phyloP scores from a whole-genome alignment of 179 eudicot genomes.

The Actinidia arguta region DNA sequence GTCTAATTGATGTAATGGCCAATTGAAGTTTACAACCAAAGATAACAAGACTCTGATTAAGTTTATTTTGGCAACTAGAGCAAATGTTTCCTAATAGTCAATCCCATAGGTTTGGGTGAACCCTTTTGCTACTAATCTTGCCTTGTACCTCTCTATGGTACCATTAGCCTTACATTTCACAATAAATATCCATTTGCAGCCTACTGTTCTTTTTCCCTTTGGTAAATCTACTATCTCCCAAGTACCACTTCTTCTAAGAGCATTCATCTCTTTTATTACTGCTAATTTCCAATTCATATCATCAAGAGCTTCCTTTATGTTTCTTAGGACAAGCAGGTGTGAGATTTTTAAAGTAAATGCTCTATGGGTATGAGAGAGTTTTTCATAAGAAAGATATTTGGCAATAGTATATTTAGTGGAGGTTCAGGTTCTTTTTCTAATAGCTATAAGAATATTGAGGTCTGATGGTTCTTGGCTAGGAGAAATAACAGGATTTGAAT shows the following conservation, averaged over 20 bases:
- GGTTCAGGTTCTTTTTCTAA: not conserved
- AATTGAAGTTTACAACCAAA: not conserved
- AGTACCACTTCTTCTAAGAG: not conserved
- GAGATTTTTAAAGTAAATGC: constrained; percentile 4
- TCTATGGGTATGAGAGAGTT: not conserved
- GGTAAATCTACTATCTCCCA: not conserved
- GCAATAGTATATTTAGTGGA: not conserved
- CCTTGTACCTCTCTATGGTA: not conserved
- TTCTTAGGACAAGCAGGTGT: constrained; percentile 2
- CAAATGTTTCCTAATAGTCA: not conserved
- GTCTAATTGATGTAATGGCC: not conserved
- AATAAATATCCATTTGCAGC: not conserved
- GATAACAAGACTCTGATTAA: not conserved
- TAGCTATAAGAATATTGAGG: not conserved
- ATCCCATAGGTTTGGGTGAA: constrained; percentile 1
- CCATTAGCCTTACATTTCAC: not conserved
- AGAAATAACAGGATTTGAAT: not conserved
- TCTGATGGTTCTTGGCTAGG: not conserved
- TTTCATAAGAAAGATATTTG: not conserved
- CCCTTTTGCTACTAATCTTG: not conserved
- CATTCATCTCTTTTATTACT: not conserved
- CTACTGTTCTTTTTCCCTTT: not conserved
- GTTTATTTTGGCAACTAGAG: not conserved
- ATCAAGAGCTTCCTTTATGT: not conserved
- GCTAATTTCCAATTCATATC: constrained; percentile 4